Evolutionary conservation across 805 yeast genomes (phyloP), one percentile per base, ranked within the genome.

Genomic region (Candida oleophila): DNA sequence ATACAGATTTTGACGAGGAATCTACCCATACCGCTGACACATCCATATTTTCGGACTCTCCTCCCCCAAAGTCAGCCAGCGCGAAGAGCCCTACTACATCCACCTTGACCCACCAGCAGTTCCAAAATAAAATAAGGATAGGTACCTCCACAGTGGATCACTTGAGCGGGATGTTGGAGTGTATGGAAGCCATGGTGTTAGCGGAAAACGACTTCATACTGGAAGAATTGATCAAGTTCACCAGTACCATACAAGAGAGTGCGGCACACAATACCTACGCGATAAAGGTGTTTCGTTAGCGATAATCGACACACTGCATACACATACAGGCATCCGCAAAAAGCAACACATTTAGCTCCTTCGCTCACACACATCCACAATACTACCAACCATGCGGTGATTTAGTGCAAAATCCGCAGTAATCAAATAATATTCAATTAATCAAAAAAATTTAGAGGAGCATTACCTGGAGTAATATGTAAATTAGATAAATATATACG

Each of bases 121-220:
- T 42, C 22, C 32, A 34, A 34, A 36, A 21, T 15, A 35, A 34
- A 22, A 15, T 33, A 18, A 3, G 35, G 7, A 35, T 42, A 14
- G 45, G 40, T 14, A 20, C 16, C 5, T 35, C 40, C 8, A 42
- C 40, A 8, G 20, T 41, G 16, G 39, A 44, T 7, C 52, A 55
- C 40, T 49, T 56, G 43, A 25, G 43, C 7, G 49, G 49, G 18
- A 49, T 65, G 37, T 48, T 65, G 14, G 67, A 62, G 7, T 64
- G 68, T 42, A 43, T 65, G 43, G 52, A 49, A 32, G 68, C 64
- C 30, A 63, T 65, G 65, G 41, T 56, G 12, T 7, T 32, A 1
- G 57, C 57, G 38, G 69, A 65, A 32, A 56, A 47, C 12, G 49
- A 48, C 9, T 41, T 39, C 20, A 57, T 65, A 11, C 54, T 56